These are phyloP conservation scores for Aspergillus sp. DNA, from an alignment of 2,329 filamentous ascomycete genomes.

Conservation along the genomic window DNA sequence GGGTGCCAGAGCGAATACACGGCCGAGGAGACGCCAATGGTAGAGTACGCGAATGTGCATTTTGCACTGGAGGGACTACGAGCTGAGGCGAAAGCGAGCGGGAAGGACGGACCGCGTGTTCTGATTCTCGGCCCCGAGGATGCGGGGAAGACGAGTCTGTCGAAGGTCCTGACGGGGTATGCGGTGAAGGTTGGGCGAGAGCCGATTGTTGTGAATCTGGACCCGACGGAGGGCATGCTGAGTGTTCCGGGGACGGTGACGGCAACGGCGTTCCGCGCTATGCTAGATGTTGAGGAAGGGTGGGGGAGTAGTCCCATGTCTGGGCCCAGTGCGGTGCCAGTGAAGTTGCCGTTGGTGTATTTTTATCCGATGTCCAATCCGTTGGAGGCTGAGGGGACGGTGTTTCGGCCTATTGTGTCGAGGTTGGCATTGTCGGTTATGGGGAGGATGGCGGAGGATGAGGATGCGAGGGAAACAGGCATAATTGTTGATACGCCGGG, in stretches of 20 bases:
- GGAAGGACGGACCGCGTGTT: constrained; percentile 70
- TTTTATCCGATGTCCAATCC: constrained; percentile 76
- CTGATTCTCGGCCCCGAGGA: constrained; percentile 77
- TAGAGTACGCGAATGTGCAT: constrained; percentile 80
- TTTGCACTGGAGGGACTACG: constrained; percentile 77
- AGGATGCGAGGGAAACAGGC: constrained; percentile 68
- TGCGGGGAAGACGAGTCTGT: constrained; percentile 79
- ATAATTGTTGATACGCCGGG: constrained; percentile 84
- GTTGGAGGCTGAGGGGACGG: constrained; percentile 64
- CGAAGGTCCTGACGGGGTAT: constrained; percentile 75
- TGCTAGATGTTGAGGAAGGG: constrained; percentile 84
- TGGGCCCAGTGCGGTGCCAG: constrained; percentile 81
- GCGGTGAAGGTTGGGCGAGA: constrained; percentile 72
- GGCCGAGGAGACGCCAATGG: constrained; percentile 78
- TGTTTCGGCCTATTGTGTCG: constrained; percentile 74
- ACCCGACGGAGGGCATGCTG: constrained; percentile 77
- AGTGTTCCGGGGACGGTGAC: constrained; percentile 78
- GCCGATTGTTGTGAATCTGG: constrained; percentile 80
- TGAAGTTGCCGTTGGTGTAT: constrained; percentile 89
- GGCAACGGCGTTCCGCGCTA: constrained; percentile 79
- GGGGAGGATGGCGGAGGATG: constrained; percentile 74
- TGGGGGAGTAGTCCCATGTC: constrained; percentile 91
- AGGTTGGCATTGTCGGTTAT: constrained; percentile 77
- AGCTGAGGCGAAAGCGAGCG: constrained; percentile 54
- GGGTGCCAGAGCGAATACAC: constrained; percentile 68